Base-by-base conservation (phyloP, 805 yeast species). In the Candida gorgasii region DNA sequence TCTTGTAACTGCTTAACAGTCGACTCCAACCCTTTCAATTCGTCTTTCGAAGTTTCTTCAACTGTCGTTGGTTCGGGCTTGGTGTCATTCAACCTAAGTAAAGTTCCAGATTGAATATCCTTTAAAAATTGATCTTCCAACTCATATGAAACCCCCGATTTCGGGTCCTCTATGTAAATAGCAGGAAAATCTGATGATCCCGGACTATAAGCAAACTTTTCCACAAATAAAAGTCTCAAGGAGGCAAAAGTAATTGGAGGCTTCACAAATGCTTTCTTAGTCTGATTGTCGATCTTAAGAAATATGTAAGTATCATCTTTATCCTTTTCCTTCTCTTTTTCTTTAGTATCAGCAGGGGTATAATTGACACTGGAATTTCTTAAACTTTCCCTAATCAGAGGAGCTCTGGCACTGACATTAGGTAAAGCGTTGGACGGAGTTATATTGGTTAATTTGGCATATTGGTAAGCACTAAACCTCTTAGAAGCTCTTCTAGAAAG, bases 401-500 rank as follows among this genome's bases (percentile, higher is more conserved):
- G 31, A 9, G 4, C 28, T 30, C 48, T 26, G 3, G 16, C 13
- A 3, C 17, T 22, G 14, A 47, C 43, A 26, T 42, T 40, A 5
- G 52, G 52, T 17, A 48, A 29, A 11, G 50, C 42, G 15, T 15
- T 42, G 3, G 49, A 35, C 8, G 53, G 53, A 26, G 38, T 49
- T 22, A 54, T 51, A 46, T 75, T 79, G 0, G 87, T 70, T 8
- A 86, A 71, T 54, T 85, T 86, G 1, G 95, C 88, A 63, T 84
- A 83, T 56, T 92, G 98, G 47, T 90, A 92, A 0, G 97, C 97
- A 4, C 97, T 89, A 58, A 85, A 92, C 42, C 99, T 72, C 52
- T 92, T 84, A 0, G 97, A 90, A 0, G 98, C 99, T 47, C 97
- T 77, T 51, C 99, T 76, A 67, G 85, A 95, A 23, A 93, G 30